These are phyloP conservation scores for Polyplosphaeria fusca DNA, from an alignment of 495 filamentous ascomycete species.

Conservation along the genomic window DNA sequence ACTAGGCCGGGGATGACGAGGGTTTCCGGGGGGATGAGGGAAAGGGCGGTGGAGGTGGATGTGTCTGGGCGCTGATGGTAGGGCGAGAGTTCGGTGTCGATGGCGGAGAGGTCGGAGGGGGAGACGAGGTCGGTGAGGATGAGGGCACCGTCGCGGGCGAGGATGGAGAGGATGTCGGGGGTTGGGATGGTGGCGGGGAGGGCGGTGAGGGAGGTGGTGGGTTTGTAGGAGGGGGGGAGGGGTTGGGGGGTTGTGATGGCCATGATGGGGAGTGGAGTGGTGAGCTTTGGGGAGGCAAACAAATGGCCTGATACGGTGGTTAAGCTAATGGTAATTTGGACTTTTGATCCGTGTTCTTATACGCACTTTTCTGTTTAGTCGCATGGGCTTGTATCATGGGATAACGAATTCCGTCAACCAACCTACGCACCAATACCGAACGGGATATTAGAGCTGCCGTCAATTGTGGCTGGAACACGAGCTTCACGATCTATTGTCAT, in stretches of 20 bases:
- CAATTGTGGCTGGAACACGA: too few relatives aligned
- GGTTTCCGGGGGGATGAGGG: constrained; percentile 26
- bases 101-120: constrained; percentile 14
- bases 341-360: too few relatives aligned
- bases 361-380: too few relatives aligned
- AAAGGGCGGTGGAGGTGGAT: background rate
- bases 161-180: constrained; percentile 37
- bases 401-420: too few relatives aligned
- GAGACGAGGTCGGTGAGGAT: constrained; percentile 37
- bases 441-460: too few relatives aligned
- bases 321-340: too few relatives aligned
- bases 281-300: too few relatives aligned
- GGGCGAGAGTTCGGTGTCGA: constrained; percentile 28
- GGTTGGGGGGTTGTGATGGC: background rate
- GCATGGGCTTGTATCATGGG: too few relatives aligned
- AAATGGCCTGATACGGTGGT: too few relatives aligned
- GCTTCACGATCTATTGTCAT: too few relatives aligned
- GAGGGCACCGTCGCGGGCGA: constrained; percentile 41
- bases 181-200: constrained; percentile 20
- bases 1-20: constrained; percentile 36
- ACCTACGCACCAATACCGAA: too few relatives aligned
- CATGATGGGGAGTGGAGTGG: too few relatives aligned
- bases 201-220: background rate
- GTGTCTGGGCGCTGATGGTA: background rate
- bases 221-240: constrained; percentile 3